phyloP scores from a whole-genome alignment of 2,329 filamentous ascomycete species.

The Cladosporium sp. region DNA sequence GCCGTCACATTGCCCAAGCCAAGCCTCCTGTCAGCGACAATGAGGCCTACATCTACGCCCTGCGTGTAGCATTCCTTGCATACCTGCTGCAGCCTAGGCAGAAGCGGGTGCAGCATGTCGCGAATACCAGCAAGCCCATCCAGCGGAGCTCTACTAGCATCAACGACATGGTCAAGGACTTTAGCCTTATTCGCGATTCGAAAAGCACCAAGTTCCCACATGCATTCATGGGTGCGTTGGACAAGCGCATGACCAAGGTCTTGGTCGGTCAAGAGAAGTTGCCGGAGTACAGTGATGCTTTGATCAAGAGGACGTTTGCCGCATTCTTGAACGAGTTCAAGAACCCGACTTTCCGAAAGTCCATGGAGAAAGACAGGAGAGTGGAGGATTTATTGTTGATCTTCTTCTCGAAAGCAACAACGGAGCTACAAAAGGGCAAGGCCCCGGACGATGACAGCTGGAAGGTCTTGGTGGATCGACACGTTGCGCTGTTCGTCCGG shows the following conservation, averaged over 20 bases:
- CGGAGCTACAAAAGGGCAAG: slow-evolving; percentile 80
- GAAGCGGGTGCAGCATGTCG: slow-evolving; percentile 85
- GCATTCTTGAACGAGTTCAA: slow-evolving; percentile 93
- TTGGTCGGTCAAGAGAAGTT: slow-evolving; percentile 79
- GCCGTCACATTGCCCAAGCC: slow-evolving; percentile 44
- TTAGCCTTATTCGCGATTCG: slow-evolving; percentile 66
- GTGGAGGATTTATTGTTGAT: slow-evolving; percentile 92
- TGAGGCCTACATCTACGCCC: slow-evolving; percentile 87
- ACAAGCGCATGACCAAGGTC: slow-evolving; percentile 79
- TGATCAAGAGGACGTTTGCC: slow-evolving; percentile 90
- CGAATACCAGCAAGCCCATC: slow-evolving; percentile 58
- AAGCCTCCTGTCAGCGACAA: slow-evolving; percentile 54
- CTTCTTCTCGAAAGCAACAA: slow-evolving; percentile 93
- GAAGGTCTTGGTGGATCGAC: slow-evolving; percentile 89
- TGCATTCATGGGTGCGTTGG: slow-evolving; percentile 69
- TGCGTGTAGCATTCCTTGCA: slow-evolving; percentile 86
- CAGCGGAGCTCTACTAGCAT: slow-evolving; percentile 73
- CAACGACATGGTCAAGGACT: slow-evolving; percentile 86
- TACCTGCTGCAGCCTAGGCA: slow-evolving; percentile 90
- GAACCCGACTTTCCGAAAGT: slow-evolving; percentile 81
- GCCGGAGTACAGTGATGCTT: slow-evolving; percentile 86
- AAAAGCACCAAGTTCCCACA: slow-evolving; percentile 72
- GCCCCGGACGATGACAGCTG: slow-evolving; percentile 78
- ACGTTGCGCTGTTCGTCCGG: slow-evolving; percentile 91
- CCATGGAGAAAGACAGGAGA: slow-evolving; percentile 89